These are phyloP conservation scores for Thalassiosira profunda DNA, from an alignment of 108 stramenopile species.

Conservation along the genomic window DNA sequence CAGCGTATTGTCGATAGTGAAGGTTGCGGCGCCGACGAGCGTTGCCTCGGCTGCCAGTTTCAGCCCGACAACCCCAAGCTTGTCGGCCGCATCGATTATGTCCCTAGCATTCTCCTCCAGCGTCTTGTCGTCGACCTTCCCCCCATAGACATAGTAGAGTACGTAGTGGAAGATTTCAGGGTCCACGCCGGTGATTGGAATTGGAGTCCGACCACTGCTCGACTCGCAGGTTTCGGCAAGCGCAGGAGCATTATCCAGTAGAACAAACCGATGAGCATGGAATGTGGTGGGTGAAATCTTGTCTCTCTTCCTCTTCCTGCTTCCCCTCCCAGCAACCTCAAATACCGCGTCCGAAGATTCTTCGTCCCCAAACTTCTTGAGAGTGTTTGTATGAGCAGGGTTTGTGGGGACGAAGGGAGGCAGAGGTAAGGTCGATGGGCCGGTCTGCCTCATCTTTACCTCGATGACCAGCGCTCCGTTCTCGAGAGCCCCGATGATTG, in stretches of 20 bases:
- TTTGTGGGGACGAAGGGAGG: too few relatives aligned
- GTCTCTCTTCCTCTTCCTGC: neutral
- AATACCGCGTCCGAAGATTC: too few relatives aligned
- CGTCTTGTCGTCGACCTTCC: neutral
- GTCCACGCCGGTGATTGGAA: slow-evolving; percentile 9
- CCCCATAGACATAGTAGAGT: slow-evolving; percentile 10
- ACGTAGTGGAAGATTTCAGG: neutral
- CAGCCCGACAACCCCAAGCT: slow-evolving; percentile 3
- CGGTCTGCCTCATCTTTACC: neutral
- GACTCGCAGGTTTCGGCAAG: too few relatives aligned
- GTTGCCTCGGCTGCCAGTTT: slow-evolving; percentile 11
- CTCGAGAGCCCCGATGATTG: neutral
- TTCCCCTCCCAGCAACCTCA: too few relatives aligned
- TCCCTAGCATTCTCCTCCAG: neutral
- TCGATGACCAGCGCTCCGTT: neutral
- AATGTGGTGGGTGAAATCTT: neutral
- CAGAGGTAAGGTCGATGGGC: too few relatives aligned
- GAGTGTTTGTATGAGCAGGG: too few relatives aligned
- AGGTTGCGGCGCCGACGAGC: neutral
- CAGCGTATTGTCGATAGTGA: neutral
- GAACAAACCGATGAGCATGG: neutral
- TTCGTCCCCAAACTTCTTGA: too few relatives aligned
- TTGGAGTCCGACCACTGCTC: neutral
- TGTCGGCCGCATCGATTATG: slow-evolving; percentile 8
- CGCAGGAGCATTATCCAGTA: too few relatives aligned